phyloP scores from a whole-genome alignment of 148 eudicot species.

The Arbutus unedo region DNA sequence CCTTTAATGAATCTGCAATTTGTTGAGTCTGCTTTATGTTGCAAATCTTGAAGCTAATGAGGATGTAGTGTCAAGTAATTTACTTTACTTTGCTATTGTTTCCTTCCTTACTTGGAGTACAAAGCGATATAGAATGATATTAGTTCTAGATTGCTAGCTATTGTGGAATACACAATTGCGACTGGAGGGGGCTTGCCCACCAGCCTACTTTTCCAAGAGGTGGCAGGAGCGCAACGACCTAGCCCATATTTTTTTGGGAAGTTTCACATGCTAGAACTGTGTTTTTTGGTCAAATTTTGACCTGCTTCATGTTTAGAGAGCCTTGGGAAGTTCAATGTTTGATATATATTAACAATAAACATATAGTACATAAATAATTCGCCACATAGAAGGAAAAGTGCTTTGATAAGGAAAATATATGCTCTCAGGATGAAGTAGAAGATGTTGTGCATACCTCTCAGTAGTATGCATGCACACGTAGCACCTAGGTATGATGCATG shows the following conservation, averaged over 20 bases:
- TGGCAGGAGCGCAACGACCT: too few relatives aligned
- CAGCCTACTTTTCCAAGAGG: too few relatives aligned
- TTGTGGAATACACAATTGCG: background rate
- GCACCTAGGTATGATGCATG: background rate
- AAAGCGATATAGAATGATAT: background rate
- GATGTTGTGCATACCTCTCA: background rate
- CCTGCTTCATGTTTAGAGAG: background rate
- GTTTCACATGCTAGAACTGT: background rate
- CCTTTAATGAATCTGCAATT: slow-evolving; percentile 2
- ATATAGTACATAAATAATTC: background rate
- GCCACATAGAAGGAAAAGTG: background rate
- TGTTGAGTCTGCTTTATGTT: background rate
- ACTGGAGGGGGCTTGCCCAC: too few relatives aligned
- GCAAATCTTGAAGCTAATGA: background rate
- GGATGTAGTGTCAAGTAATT: background rate
- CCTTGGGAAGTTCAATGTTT: background rate
- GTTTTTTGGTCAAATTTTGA: background rate
- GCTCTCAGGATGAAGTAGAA: background rate
- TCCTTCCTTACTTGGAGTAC: background rate
- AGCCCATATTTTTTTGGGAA: background rate
- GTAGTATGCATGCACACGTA: background rate
- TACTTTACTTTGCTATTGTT: background rate
- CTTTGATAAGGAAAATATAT: background rate
- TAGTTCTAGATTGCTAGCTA: background rate
- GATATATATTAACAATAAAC: background rate